Percentiles rank a stretch among this genome's conserved stretches.
phyloP scores from a whole-genome alignment of 768 basidiomycete species.

The Lepiota venenata region DNA sequence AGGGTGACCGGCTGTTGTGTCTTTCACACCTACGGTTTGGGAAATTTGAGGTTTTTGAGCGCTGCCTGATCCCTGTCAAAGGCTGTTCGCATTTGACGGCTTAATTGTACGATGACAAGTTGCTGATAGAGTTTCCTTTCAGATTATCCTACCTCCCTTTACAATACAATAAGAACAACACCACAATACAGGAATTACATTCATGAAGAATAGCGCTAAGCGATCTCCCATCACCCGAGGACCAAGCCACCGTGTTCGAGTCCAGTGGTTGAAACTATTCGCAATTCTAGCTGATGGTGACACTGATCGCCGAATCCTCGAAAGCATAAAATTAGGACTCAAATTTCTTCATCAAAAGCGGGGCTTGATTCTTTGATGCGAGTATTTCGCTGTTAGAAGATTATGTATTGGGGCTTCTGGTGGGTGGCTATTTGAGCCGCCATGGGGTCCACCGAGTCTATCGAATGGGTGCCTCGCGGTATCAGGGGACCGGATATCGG shows the following conservation, averaged over 20 bases:
- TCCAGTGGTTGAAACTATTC: background rate
- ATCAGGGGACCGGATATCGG: background rate
- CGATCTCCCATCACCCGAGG: background rate
- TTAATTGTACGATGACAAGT: background rate
- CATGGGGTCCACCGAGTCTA: no score
- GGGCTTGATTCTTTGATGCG: conserved; percentile 6
- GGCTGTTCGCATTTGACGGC: conserved; percentile 2
- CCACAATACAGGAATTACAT: background rate
- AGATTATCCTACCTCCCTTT: background rate
- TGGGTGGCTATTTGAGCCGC: background rate
- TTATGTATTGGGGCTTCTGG: background rate
- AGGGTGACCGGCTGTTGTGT: background rate
- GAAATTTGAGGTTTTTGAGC: background rate
- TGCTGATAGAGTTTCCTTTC: background rate
- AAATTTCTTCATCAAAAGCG: conserved; percentile 6
- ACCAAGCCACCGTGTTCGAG: background rate
- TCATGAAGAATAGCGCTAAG: background rate
- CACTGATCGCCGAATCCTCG: background rate
- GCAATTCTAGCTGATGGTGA: conserved; percentile 1
- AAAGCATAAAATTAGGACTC: conserved; percentile 1
- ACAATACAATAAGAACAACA: no score
- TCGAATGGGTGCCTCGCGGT: no score
- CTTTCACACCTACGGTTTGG: background rate
- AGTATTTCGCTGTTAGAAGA: conserved; percentile 3
- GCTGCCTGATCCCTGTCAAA: conserved; percentile 11